Evolutionary conservation across 2,329 filamentous ascomycete species (phyloP), one percentile per base, ranked within the genome.

Genomic region (Beauveria australis): DNA sequence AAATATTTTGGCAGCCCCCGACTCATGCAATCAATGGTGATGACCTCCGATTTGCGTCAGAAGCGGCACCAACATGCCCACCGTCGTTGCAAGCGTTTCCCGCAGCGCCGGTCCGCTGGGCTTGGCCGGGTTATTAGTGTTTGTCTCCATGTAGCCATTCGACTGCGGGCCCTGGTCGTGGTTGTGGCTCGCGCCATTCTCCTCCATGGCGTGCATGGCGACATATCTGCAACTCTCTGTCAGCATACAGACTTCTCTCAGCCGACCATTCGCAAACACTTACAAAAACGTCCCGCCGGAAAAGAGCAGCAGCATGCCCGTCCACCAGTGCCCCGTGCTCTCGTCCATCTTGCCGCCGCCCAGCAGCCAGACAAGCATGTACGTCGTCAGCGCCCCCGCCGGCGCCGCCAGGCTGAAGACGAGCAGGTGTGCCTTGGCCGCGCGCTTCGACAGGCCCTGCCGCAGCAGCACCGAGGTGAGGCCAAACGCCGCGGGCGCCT

Each of bases 171-270:
- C 73, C 61, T 82, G 77, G n/a, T 84, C 78, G 64, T 86, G 79
- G 56, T 76, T 73, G 64, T 86, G 79, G 54, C 76, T 74, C 33
- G 75, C 71, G 9, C 74, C 73, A 56, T 87, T 84, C 69, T 96
- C 92, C 71, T 95, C 90, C 91, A 97, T 96, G 1, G 92, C 92
- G 71, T 99, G 94, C 92, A 97, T 97, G 1, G 94, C 94, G 48
- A 99, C 94, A 70, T 97, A 96, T 67, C 91, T 95, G 64, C 10
- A 51, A 14, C 33, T 19, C 16, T 24, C 24, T 16, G 24, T 53
- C 64, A 71, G 67, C 61, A 53, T 62, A 54, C 44, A 28, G n/a
- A 22, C 41, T 22, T 14, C 40, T 33, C 30, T 37, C 33, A 37
- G 5, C 12, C 22, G 22, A 24, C 37, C 9, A 41, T 24, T 19